Evolutionary conservation across 208 protist species (phyloP).

Genomic region (Leishmania guyanensis): DNA sequence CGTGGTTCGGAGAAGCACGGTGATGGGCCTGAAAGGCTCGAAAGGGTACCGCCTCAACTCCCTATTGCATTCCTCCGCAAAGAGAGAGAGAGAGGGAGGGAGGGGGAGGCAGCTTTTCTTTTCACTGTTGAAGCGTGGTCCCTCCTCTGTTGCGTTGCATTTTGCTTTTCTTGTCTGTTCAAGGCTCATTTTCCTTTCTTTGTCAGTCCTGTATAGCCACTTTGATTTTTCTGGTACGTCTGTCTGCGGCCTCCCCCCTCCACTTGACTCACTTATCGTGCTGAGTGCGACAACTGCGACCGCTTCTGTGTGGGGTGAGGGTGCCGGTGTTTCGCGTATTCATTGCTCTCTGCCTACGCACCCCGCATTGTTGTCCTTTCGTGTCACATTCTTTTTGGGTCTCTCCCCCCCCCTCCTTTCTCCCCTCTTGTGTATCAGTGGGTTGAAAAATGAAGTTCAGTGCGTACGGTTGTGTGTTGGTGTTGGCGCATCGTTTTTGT

Average conservation of each 20-base stretch:
- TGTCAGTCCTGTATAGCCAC: neutral
- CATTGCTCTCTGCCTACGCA: neutral
- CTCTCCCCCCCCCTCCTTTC: neutral
- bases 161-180: neutral
- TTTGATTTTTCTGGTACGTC: neutral
- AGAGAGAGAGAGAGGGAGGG: neutral
- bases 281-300: neutral
- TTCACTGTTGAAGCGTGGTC: neutral
- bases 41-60: neutral
- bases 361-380: neutral
- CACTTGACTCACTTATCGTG: neutral
- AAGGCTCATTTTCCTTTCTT: neutral
- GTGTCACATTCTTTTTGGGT: neutral
- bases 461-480: neutral
- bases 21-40: neutral
- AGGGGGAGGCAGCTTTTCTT: neutral
- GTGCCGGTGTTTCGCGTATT: neutral
- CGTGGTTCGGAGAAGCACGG: neutral
- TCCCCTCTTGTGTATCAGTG: neutral
- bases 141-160: constrained; percentile 7
- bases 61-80: neutral
- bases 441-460: neutral
- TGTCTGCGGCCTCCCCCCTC: neutral
- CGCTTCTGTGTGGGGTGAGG: neutral
- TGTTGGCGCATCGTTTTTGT: neutral